Conservation (phyloP, 768 basidiomycete species). For the Strobilomyces echinocephalus region DNA sequence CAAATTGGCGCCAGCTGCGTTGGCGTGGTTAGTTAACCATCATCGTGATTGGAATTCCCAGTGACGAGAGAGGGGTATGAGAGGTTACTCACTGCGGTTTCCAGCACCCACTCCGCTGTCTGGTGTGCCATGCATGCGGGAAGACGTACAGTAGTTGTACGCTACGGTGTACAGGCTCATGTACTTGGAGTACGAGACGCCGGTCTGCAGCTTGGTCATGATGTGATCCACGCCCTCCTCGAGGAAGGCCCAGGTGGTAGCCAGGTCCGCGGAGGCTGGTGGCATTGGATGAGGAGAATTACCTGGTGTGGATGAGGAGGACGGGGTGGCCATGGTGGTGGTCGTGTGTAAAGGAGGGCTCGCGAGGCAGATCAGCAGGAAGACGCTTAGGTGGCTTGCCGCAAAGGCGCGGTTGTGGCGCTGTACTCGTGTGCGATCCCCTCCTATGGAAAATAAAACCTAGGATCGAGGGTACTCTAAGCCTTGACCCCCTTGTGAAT, state of each 20-base stretch:
- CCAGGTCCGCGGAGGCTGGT: conserved; percentile 61
- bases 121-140: conserved; percentile 60
- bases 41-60: conserved; percentile 22
- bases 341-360: conserved; percentile 23
- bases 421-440: conserved; percentile 11
- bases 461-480: not conserved
- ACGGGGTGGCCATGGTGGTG: conserved; percentile 30
- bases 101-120: conserved; percentile 32
- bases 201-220: conserved; percentile 86
- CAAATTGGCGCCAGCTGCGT: conserved; percentile 80
- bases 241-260: conserved; percentile 84
- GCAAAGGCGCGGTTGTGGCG: conserved; percentile 30
- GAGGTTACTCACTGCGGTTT: conserved; percentile 51
- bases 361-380: conserved; percentile 8
- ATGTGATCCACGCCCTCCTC: conserved; percentile 87
- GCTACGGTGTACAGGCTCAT: conserved; percentile 88
- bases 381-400: conserved; percentile 10
- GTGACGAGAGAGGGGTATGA: conserved; percentile 4
- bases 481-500: conserved; percentile 80
- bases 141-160: conserved; percentile 97
- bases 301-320: conserved; percentile 30
- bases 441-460: not conserved
- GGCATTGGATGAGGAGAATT: conserved; percentile 51
- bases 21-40: conserved; percentile 15
- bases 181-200: conserved; percentile 85